phyloP scores from a whole-genome alignment of 345 rosid genomes.

The Carallia pectinifolia region DNA sequence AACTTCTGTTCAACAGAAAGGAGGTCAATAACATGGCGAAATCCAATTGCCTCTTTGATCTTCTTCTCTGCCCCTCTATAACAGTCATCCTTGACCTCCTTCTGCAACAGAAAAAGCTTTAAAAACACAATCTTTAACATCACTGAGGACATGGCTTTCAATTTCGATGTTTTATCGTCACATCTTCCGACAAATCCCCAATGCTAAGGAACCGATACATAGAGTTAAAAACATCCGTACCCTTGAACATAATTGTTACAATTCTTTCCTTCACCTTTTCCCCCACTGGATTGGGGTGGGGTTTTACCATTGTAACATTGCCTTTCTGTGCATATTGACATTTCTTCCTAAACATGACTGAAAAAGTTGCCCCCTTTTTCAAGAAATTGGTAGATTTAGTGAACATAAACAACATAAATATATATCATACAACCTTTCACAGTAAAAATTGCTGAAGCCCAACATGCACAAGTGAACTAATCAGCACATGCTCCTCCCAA shows the following conservation, averaged over 20 bases:
- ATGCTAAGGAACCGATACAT: not conserved
- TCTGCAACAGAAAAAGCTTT: slow-evolving; percentile 37
- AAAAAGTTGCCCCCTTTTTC: too few relatives aligned
- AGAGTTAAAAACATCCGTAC: too few relatives aligned
- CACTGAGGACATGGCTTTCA: not conserved
- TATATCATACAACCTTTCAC: too few relatives aligned
- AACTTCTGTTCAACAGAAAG: slow-evolving; percentile 80
- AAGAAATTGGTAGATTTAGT: too few relatives aligned
- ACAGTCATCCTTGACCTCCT: slow-evolving; percentile 63
- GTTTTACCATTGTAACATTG: too few relatives aligned
- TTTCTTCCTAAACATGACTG: too few relatives aligned
- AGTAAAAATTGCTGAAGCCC: too few relatives aligned
- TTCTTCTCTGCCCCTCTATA: slow-evolving; percentile 48
- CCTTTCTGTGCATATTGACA: too few relatives aligned
- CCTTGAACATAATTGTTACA: too few relatives aligned
- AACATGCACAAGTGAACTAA: not conserved
- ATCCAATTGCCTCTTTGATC: slow-evolving; percentile 68
- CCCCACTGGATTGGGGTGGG: too few relatives aligned
- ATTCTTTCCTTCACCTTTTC: too few relatives aligned
- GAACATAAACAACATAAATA: too few relatives aligned
- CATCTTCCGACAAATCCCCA: not conserved
- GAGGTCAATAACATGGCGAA: slow-evolving; percentile 86
- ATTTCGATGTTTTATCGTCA: not conserved
- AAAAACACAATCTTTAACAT: not conserved
- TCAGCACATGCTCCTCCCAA: not conserved